A percentile compares a stretch with the other conserved stretches of the same genome.
Evolutionary conservation across 2,329 filamentous ascomycete species (phyloP).

Genomic region (Aspergillus hiratsukae): DNA sequence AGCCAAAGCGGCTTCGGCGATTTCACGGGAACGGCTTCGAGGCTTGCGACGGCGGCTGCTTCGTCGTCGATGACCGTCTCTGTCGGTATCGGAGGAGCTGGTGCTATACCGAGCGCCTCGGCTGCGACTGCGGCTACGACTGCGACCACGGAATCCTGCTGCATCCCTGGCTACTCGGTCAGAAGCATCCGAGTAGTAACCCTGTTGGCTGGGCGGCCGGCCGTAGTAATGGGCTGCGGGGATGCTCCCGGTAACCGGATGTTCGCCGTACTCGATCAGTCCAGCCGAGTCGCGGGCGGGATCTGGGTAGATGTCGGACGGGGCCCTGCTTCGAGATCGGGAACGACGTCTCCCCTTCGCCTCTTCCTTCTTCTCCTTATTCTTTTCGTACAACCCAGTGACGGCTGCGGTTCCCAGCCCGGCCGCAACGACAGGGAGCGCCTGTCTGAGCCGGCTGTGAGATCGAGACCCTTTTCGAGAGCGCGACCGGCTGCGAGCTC

Average conservation of each 20-base stretch:
- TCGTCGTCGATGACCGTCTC: slow-evolving; percentile 27
- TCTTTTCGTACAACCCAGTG: slow-evolving; percentile 59
- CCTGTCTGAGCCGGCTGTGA: slow-evolving; percentile 52
- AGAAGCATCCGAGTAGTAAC: slow-evolving; percentile 40
- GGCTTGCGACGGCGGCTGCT: slow-evolving; percentile 31
- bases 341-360: slow-evolving; percentile 44
- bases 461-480: slow-evolving; percentile 48
- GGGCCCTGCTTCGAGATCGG: slow-evolving; percentile 42
- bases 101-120: slow-evolving; percentile 33
- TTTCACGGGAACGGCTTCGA: slow-evolving; percentile 37
- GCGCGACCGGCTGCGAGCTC: slow-evolving; percentile 55
- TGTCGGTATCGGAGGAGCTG: slow-evolving; percentile 37
- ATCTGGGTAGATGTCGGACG: slow-evolving; percentile 39
- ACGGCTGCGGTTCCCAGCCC: slow-evolving; percentile 58
- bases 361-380: slow-evolving; percentile 56
- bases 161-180: slow-evolving; percentile 36
- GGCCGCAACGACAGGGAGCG: slow-evolving; percentile 57
- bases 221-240: slow-evolving; percentile 45
- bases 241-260: slow-evolving; percentile 56
- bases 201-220: slow-evolving; percentile 34
- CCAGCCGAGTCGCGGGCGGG: slow-evolving; percentile 42
- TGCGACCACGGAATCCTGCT: slow-evolving; percentile 35
- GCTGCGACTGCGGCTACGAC: slow-evolving; percentile 47
- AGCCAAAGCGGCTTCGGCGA: slow-evolving; percentile 54
- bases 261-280: slow-evolving; percentile 61